Base-by-base conservation (phyloP, 2,329 filamentous ascomycete genomes). In the Colletotrichum sojae region DNA sequence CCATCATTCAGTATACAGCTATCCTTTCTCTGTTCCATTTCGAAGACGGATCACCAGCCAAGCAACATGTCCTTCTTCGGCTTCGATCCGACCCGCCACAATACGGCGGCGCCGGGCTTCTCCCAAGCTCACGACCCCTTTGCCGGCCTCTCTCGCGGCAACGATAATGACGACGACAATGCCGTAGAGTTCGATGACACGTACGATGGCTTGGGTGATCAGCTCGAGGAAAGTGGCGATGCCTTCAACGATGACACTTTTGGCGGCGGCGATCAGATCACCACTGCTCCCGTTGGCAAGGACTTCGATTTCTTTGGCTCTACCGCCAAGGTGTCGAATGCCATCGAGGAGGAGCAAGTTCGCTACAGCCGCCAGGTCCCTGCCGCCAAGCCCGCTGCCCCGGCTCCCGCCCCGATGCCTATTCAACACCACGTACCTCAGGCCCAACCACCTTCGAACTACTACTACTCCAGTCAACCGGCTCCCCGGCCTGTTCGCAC, bases 211-310 rank as follows among this genome's bases (percentile, higher is more conserved):
- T 86, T 99, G 48, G 96, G 94, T 65, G 93, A 97, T 77, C 90
- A 93, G 79, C 90, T 99, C 43, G 91, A 97, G 76, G 95, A 99
- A 78, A 91, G 93, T 20, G 93, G 95, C 76, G 96, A 99, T 84
- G 94, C 89, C 58, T 94, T 98, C 86, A 99, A 99, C 80, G 94
- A 98, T 75, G 96, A 98, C 78, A 99, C 96, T 2, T 99, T 99
- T 78, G 93, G 83, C 49, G 80, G 78, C 13, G 78, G 81, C 69
- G 78, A 78, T 65, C 82, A 80, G 43, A 82, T 79, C 18, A 77
- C 79, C 18, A 73, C 79, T 45, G 80, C 85, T 36, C 84, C 84
- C 12, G 89, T 96, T 68, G 95, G 95, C 77, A 97, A 93, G 79
- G 95, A 99, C 80, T 98, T 98, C 76, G 96, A 99, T 80, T 99